These are phyloP conservation scores for Fusarium hainanense DNA, from an alignment of 2,329 filamentous ascomycete genomes.

Conservation along the genomic window DNA sequence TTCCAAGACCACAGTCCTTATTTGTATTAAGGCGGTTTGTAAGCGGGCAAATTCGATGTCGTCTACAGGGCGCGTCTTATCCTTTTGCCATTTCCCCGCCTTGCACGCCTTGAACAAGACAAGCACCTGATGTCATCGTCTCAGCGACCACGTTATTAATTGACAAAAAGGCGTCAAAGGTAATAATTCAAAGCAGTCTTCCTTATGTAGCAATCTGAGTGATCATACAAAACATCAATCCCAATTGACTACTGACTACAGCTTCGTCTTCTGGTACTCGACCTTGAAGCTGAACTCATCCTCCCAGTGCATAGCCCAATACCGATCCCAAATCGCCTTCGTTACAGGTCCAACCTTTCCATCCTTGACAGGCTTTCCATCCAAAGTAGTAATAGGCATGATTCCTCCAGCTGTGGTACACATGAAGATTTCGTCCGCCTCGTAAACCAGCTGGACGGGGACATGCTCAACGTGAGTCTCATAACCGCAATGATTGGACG, in stretches of 20 bases:
- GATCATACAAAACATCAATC: neutral
- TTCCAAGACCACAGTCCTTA: neutral
- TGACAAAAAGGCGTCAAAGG: neutral
- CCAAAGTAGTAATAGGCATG: slow-evolving; percentile 62
- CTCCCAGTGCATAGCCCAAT: slow-evolving; percentile 49
- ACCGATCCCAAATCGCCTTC: slow-evolving; percentile 61
- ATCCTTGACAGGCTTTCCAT: slow-evolving; percentile 54
- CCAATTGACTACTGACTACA: neutral
- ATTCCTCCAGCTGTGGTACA: slow-evolving; percentile 64
- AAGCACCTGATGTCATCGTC: neutral
- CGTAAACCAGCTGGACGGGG: slow-evolving; percentile 45
- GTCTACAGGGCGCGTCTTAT: neutral
- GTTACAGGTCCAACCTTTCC: slow-evolving; percentile 60
- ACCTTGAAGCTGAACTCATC: slow-evolving; percentile 34
- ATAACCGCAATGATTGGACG: slow-evolving; percentile 50
- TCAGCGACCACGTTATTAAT: neutral
- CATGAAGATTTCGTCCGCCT: slow-evolving; percentile 63
- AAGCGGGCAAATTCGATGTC: neutral
- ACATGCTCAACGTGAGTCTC: slow-evolving; percentile 42
- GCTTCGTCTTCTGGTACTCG: slow-evolving; percentile 10
- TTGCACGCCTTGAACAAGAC: neutral
- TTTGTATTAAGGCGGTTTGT: neutral
- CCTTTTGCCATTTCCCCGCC: neutral
- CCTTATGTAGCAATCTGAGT: neutral
- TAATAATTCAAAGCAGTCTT: neutral